These are phyloP conservation scores for Phlyctochytrium arcticum DNA, from an alignment of 192 early-diverging fungal genomes.

Conservation along the genomic window DNA sequence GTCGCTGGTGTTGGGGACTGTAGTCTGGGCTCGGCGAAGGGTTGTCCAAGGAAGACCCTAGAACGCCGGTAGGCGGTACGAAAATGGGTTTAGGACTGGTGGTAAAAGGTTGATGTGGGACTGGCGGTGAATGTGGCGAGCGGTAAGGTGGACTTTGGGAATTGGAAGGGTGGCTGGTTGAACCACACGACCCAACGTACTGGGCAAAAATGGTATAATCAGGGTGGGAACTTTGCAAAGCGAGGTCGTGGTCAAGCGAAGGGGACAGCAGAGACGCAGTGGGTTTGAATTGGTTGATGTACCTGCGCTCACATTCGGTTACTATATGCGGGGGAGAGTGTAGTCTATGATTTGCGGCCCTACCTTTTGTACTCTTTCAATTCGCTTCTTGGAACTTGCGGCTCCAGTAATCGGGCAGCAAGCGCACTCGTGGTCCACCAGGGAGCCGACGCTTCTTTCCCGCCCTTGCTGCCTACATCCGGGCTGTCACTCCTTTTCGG, in stretches of 20 bases:
- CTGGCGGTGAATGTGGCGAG: no score
- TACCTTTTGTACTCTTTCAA: slow-evolving; percentile 50
- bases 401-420: slow-evolving; percentile 42
- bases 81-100: no score
- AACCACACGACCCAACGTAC: slow-evolving; percentile 12
- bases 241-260: neutral
- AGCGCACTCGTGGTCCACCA: slow-evolving; percentile 51
- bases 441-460: slow-evolving; percentile 24
- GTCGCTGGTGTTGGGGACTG: no score
- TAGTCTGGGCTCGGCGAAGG: no score
- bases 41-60: neutral
- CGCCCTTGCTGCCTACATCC: no score
- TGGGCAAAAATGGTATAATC: slow-evolving; percentile 25
- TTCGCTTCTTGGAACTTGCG: slow-evolving; percentile 43
- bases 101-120: no score
- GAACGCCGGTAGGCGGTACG: neutral
- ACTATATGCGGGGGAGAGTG: neutral
- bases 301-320: no score
- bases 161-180: no score
- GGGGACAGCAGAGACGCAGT: slow-evolving; percentile 17
- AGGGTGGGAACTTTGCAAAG: slow-evolving; percentile 18
- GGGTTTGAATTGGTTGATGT: slow-evolving; percentile 40
- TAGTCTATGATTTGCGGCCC: neutral
- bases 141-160: no score
- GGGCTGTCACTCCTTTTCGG: no score